Evolutionary conservation across 371 early-diverging fungal genomes (phyloP), one percentile per base, ranked within the genome.

Genomic region (Mortierella sp.): DNA sequence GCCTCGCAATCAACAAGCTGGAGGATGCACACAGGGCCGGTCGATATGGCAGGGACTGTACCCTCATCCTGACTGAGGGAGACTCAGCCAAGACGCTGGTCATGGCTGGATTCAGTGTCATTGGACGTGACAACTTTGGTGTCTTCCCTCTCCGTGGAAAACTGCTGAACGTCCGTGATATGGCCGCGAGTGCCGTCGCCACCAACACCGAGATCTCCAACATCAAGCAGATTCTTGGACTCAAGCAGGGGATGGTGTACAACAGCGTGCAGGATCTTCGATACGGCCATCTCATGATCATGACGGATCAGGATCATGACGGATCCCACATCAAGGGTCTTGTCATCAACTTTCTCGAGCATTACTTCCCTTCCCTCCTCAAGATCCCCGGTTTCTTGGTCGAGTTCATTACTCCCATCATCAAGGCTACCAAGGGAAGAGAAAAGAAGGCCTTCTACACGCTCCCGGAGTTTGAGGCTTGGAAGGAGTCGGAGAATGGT

Each of bases 271-370:
- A 95, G 43, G 91, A 92, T 38, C 90, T 99, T 75, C 93, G 99
- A 73, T 99, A 99, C 88, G 99, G 99, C 1, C 97, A 97, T 80
- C 87, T 99, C 21, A 99, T 99, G 97, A 98, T 99, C 76, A 99
- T 99, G 99, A 97, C 99, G 1, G 99, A 99, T 96, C 99, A 99
- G 93, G 99, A 99, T 93, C 97, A 99, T 81, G 99, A 99, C 89
- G 99, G 99, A 38, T 97, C 98, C 21, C 99, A 99, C 85, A 99
- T 99, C 89, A 99, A 99, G 89, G 99, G 99, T 51, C 93, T 99
- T 10, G 92, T 99, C 43, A 98, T 99, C 88, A 99, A 99, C 89
- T 97, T 99, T 76, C 91, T 99, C 43, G 99, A 99, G 88, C 95
- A 97, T 78, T 98, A 97, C 91, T 99, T 96, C 90, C 99, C 99